These are phyloP conservation scores for Leptoxyphium fumago DNA, from an alignment of 2,329 filamentous ascomycete species.

Conservation along the genomic window DNA sequence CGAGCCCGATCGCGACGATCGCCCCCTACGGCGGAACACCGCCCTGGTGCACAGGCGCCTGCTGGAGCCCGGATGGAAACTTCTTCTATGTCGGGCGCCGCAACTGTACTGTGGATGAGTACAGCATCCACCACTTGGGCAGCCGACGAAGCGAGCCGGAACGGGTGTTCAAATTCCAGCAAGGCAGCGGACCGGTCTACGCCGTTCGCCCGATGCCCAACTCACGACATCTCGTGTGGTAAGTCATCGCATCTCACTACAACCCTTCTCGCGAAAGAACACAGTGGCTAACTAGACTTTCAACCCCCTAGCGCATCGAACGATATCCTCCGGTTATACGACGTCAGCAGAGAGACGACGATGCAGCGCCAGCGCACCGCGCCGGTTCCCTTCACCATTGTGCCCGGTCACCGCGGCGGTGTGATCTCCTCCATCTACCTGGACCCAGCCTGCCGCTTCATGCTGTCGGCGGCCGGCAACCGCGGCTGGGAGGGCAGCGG, in stretches of 20 bases:
- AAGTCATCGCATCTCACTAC: constrained; percentile 14
- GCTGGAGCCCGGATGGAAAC: constrained; percentile 93
- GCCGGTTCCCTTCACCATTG: constrained; percentile 81
- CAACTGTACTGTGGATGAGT: constrained; percentile 91
- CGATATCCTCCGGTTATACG: constrained; percentile 87
- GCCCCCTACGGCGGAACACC: constrained; percentile 59
- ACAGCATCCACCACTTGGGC: constrained; percentile 56
- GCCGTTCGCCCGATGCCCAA: constrained; percentile 85
- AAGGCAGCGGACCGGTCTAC: constrained; percentile 78
- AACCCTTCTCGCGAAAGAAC: neutral
- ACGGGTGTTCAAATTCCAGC: constrained; percentile 72
- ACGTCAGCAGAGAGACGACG: constrained; percentile 46
- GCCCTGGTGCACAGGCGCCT: constrained; percentile 95
- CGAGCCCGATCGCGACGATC: constrained; percentile 65
- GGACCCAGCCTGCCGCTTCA: constrained; percentile 75
- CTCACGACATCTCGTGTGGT: constrained; percentile 79
- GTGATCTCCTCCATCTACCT: constrained; percentile 77
- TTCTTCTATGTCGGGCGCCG: constrained; percentile 83
- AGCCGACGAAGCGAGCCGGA: constrained; percentile 54
- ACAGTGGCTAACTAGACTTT: neutral
- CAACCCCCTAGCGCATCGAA: constrained; percentile 60
- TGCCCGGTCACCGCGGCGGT: constrained; percentile 78
- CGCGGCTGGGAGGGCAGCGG: constrained; percentile 84
- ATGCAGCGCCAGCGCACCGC: neutral
- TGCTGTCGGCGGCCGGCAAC: constrained; percentile 84